A percentile compares a stretch with the other conserved stretches of the same genome.
Evolutionary conservation across 371 early-diverging fungal genomes (phyloP).

Genomic region (Mucor saturninus): DNA sequence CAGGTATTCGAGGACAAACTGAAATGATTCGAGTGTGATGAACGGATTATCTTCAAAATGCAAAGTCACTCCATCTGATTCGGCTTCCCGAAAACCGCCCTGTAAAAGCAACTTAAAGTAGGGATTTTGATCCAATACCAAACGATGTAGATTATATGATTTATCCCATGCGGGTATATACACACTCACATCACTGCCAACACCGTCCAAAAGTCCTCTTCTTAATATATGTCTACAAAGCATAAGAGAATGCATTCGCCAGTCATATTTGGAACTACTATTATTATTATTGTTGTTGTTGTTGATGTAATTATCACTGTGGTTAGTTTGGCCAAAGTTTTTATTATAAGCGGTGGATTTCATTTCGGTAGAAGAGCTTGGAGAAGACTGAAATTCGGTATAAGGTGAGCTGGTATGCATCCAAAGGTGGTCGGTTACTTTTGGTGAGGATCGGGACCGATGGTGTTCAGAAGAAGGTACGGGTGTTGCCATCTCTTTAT

Average conservation of each 20-base stretch:
- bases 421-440: constrained; percentile 35
- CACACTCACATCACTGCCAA: constrained; percentile 62
- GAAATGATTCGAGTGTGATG: constrained; percentile 63
- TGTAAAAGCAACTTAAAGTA: constrained; percentile 59
- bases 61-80: constrained; percentile 40
- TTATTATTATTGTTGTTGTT: no score
- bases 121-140: constrained; percentile 61
- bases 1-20: constrained; percentile 57
- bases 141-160: constrained; percentile 59
- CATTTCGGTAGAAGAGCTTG: constrained; percentile 2
- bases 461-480: neutral
- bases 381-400: constrained; percentile 6
- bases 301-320: neutral
- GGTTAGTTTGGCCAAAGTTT: neutral
- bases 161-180: constrained; percentile 53
- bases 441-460: constrained; percentile 8
- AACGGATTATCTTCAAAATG: constrained; percentile 61
- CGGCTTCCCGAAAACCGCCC: constrained; percentile 59
- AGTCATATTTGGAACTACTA: constrained; percentile 39
- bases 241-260: constrained; percentile 44
- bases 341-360: neutral
- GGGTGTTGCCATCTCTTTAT: neutral
- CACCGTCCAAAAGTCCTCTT: constrained; percentile 58
- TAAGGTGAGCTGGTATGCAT: constrained; percentile 9
- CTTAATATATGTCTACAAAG: constrained; percentile 57